Conservation (phyloP, 805 yeast genomes). For the Sungouiella thailandica region DNA sequence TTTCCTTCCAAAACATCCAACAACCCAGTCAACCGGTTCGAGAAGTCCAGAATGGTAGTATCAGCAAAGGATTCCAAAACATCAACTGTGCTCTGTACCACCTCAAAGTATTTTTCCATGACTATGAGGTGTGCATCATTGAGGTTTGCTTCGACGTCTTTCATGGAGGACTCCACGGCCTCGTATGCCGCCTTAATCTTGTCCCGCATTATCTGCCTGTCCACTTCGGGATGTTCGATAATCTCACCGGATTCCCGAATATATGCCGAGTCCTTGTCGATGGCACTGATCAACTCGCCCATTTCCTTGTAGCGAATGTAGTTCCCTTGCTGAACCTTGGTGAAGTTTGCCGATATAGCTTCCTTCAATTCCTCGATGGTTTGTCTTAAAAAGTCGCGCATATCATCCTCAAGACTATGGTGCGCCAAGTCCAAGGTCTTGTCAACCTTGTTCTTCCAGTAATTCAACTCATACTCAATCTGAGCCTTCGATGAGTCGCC, state of each 20-base stretch:
- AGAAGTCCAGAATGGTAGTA: conserved; percentile 58
- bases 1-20: conserved; percentile 29
- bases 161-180: conserved; percentile 18
- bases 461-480: conserved; percentile 26
- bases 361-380: conserved; percentile 22
- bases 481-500: conserved; percentile 7
- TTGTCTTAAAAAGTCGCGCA: conserved; percentile 21
- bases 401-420: conserved; percentile 27
- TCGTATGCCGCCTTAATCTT: conserved; percentile 22
- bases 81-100: conserved; percentile 47
- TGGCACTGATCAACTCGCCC: conserved; percentile 23
- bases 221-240: conserved; percentile 10
- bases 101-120: conserved; percentile 25
- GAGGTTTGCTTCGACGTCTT: conserved; percentile 21
- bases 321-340: conserved; percentile 23
- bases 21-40: conserved; percentile 48
- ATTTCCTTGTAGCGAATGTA: conserved; percentile 27
- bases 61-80: conserved; percentile 73
- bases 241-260: conserved; percentile 18
- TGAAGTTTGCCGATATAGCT: conserved; percentile 21
- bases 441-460: conserved; percentile 31
- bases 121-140: conserved; percentile 23
- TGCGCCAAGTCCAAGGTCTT: conserved; percentile 31
- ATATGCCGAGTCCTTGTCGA: conserved; percentile 30
- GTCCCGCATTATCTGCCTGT: conserved; percentile 35